Conservation (phyloP, 768 basidiomycete genomes). For the Termitomyces sp. region DNA sequence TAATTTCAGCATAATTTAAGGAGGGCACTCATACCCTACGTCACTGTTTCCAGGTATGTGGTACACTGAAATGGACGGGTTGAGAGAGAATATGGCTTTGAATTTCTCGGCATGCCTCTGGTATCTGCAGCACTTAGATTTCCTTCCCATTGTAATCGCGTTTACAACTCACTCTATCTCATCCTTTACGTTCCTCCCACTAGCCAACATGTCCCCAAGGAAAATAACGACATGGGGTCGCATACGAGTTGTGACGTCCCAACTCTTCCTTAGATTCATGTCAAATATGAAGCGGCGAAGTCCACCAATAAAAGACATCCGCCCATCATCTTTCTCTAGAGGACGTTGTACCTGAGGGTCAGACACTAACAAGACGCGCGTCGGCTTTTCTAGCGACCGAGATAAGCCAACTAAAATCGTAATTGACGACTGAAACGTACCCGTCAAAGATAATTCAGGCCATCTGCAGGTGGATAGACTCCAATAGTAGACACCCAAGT, state of each 20-base stretch:
- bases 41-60: slow-evolving; percentile 84
- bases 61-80: slow-evolving; percentile 38
- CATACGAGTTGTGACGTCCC: slow-evolving; percentile 57
- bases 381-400: slow-evolving; percentile 22
- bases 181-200: slow-evolving; percentile 50
- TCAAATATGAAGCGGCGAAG: slow-evolving; percentile 46
- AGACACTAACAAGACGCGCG: slow-evolving; percentile 64
- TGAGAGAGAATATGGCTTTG: slow-evolving; percentile 51
- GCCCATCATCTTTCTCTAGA: slow-evolving; percentile 27
- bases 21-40: slow-evolving; percentile 44
- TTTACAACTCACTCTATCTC: slow-evolving; percentile 35
- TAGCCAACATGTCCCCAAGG: slow-evolving; percentile 73
- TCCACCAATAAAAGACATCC: slow-evolving; percentile 37
- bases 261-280: slow-evolving; percentile 63
- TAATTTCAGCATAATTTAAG: neutral
- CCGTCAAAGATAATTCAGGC: slow-evolving; percentile 39
- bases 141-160: neutral
- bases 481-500: slow-evolving; percentile 57
- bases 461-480: slow-evolving; percentile 56
- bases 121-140: slow-evolving; percentile 43
- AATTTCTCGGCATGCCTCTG: slow-evolving; percentile 56
- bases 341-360: slow-evolving; percentile 61
- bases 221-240: slow-evolving; percentile 68
- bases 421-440: slow-evolving; percentile 8
- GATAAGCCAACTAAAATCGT: neutral